phyloP scores from a whole-genome alignment of 2,329 filamentous ascomycete genomes.

The Waltergamsia citrina region DNA sequence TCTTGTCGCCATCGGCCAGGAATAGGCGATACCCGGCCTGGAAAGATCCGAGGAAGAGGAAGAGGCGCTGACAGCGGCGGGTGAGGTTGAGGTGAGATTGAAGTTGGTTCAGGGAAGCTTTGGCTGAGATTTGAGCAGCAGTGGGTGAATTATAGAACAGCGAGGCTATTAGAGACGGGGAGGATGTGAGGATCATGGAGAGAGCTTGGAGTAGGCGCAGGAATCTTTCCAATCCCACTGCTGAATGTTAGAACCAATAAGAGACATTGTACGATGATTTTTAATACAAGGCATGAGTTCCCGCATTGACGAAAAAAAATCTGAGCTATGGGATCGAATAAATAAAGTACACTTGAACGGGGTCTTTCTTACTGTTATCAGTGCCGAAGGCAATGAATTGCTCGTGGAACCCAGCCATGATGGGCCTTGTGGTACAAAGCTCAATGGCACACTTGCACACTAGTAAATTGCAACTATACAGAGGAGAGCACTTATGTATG shows the following conservation, averaged over 20 bases:
- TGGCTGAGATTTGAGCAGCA: constrained; percentile 15
- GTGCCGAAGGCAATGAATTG: constrained; percentile 34
- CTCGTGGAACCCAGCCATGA: constrained; percentile 17
- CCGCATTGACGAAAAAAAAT: too few relatives aligned
- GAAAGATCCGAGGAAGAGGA: constrained; percentile 58
- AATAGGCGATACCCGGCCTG: constrained; percentile 35
- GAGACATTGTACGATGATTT: too few relatives aligned
- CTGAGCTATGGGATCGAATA: constrained; percentile 1
- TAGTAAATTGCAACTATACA: too few relatives aligned
- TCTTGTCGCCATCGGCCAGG: constrained; percentile 11
- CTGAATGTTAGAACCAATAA: constrained; percentile 7
- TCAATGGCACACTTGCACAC: too few relatives aligned
- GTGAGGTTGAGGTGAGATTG: constrained; percentile 33
- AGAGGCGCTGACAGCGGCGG: constrained; percentile 57
- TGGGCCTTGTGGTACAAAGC: too few relatives aligned
- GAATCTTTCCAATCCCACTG: constrained; percentile 51
- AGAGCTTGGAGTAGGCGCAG: constrained; percentile 48
- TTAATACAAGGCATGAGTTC: too few relatives aligned
- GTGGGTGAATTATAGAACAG: constrained; percentile 13
- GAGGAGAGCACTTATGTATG: too few relatives aligned
- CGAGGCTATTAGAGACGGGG: constrained; percentile 27
- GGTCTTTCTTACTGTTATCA: constrained; percentile 29
- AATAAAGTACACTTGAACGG: background rate
- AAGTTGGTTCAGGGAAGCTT: constrained; percentile 22
- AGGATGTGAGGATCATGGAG: constrained; percentile 36